A percentile compares a stretch with the other conserved stretches of the same genome.
Evolutionary conservation across 1,284 basidiomycete genomes (phyloP).

Genomic region (Naganishia albida): DNA sequence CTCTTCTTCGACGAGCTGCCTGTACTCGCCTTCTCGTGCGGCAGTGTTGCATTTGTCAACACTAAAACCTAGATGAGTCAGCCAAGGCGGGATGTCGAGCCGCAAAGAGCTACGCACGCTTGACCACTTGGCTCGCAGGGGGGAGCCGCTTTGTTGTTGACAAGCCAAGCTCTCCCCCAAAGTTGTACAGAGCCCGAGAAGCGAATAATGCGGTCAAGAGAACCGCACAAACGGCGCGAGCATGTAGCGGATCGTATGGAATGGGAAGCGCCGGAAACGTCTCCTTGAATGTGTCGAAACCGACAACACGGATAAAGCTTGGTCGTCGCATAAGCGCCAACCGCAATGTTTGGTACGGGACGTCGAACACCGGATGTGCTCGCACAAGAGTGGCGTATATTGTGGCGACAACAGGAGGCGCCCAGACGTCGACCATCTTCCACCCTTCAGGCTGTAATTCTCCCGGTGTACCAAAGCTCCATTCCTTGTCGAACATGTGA

Average conservation of each 20-base stretch:
- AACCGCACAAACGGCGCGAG: constrained; percentile 41
- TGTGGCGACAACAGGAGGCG: constrained; percentile 43
- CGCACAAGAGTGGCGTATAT: constrained; percentile 37
- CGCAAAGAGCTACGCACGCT: too few relatives aligned
- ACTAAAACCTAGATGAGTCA: too few relatives aligned
- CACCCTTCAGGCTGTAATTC: constrained; percentile 50
- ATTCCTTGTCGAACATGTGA: constrained; percentile 46
- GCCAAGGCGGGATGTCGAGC: too few relatives aligned
- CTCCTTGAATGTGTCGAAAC: constrained; percentile 44
- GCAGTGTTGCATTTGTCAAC: background rate
- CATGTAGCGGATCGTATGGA: constrained; percentile 39
- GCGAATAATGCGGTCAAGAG: constrained; percentile 40
- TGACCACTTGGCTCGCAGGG: too few relatives aligned
- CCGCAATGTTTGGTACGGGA: constrained; percentile 6
- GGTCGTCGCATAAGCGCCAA: constrained; percentile 10
- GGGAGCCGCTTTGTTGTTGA: too few relatives aligned
- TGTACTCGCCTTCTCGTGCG: background rate
- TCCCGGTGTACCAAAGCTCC: constrained; percentile 43
- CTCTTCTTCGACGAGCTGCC: constrained; percentile 22
- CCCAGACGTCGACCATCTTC: constrained; percentile 49
- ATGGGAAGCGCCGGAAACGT: constrained; percentile 36
- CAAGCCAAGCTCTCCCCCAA: constrained; percentile 35
- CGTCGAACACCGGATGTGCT: constrained; percentile 23
- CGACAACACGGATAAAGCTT: constrained; percentile 44
- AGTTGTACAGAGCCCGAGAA: constrained; percentile 44